A percentile compares a stretch with the other conserved stretches of the same genome.
phyloP scores from a whole-genome alignment of 495 filamentous ascomycete genomes.

The Parmelia sp. region DNA sequence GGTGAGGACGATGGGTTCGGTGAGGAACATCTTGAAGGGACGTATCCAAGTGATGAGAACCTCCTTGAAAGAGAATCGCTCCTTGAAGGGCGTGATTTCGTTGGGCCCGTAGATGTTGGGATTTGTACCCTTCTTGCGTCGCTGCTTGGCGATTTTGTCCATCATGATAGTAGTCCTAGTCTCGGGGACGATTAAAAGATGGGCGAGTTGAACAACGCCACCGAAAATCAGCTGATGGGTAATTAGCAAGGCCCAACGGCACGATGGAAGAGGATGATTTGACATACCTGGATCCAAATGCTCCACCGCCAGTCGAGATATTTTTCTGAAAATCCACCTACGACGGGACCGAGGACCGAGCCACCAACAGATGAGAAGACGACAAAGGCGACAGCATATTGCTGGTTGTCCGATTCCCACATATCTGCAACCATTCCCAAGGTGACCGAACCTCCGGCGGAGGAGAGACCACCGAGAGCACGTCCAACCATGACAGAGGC shows the following conservation, averaged over 20 bases:
- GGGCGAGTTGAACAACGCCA: slow-evolving; percentile 46
- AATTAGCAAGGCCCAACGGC: neutral
- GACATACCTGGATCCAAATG: slow-evolving; percentile 43
- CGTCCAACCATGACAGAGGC: slow-evolving; percentile 51
- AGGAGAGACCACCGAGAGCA: slow-evolving; percentile 51
- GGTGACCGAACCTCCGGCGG: slow-evolving; percentile 58
- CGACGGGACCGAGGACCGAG: slow-evolving; percentile 54
- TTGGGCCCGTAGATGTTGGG: slow-evolving; percentile 58
- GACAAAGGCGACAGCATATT: slow-evolving; percentile 55
- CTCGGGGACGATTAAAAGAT: slow-evolving; percentile 51
- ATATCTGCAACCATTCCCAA: slow-evolving; percentile 58
- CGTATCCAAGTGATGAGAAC: slow-evolving; percentile 50
- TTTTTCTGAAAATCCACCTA: slow-evolving; percentile 53
- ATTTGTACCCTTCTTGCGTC: slow-evolving; percentile 44
- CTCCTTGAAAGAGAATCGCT: slow-evolving; percentile 53
- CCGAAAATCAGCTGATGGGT: slow-evolving; percentile 49
- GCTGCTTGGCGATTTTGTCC: slow-evolving; percentile 52
- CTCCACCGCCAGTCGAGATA: slow-evolving; percentile 49
- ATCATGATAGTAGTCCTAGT: slow-evolving; percentile 55
- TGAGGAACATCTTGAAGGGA: slow-evolving; percentile 57
- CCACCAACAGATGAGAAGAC: slow-evolving; percentile 61
- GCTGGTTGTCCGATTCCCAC: slow-evolving; percentile 54
- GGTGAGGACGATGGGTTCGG: slow-evolving; percentile 55
- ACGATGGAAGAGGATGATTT: neutral
- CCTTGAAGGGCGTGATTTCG: slow-evolving; percentile 51